Conservation (phyloP, 495 filamentous ascomycete species). For the Barbatosphaeria neglecta region DNA sequence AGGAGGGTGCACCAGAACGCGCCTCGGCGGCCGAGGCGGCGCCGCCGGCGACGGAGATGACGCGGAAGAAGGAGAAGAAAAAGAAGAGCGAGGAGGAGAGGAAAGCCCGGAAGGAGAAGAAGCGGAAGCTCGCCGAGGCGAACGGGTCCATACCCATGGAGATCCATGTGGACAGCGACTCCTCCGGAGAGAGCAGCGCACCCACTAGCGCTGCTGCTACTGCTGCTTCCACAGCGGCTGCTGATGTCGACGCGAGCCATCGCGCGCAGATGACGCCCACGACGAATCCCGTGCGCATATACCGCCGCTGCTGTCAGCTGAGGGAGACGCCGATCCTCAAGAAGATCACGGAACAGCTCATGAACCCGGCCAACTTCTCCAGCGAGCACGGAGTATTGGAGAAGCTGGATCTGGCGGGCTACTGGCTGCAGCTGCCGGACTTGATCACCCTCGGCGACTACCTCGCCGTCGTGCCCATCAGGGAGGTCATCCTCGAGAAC, state of each 20-base stretch:
- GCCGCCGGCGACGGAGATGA: too few species aligned
- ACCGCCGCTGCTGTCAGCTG: constrained; percentile 86
- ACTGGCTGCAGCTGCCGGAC: constrained; percentile 71
- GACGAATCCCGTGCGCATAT: constrained; percentile 85
- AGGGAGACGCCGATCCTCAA: constrained; percentile 83
- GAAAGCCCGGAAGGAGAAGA: constrained; percentile 76
- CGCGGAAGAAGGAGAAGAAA: constrained; percentile 80
- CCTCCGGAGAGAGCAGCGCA: constrained; percentile 23
- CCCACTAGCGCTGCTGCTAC: constrained; percentile 19
- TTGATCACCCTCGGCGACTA: constrained; percentile 83
- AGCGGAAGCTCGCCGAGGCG: constrained; percentile 63
- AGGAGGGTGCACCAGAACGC: constrained; percentile 5
- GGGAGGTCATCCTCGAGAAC: constrained; percentile 72
- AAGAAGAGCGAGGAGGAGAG: constrained; percentile 80
- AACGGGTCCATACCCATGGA: constrained; percentile 76
- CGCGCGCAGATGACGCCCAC: constrained; percentile 60
- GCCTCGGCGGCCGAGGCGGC: constrained; percentile 9
- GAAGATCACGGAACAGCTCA: constrained; percentile 76
- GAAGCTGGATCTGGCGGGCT: constrained; percentile 72
- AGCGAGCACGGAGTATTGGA: constrained; percentile 58
- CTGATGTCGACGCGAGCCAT: too few species aligned
- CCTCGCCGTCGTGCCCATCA: constrained; percentile 83
- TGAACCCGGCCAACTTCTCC: constrained; percentile 49
- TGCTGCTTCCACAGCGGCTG: too few species aligned
- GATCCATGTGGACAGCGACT: constrained; percentile 49